Conservation (phyloP, 2,329 filamentous ascomycete species). For the Fusarium siculi region DNA sequence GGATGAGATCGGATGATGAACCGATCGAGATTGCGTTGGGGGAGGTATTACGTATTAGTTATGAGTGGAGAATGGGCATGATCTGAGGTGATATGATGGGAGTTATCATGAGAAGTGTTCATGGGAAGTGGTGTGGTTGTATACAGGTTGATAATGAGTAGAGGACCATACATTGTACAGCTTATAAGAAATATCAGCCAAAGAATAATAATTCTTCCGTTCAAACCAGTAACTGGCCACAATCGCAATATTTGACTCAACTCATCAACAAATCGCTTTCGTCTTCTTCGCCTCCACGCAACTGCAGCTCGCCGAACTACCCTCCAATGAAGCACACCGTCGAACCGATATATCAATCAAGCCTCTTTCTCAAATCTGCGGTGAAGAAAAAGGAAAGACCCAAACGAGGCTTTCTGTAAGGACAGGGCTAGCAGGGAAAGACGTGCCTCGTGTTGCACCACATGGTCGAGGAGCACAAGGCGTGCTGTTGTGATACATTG, state of each 20-base stretch:
- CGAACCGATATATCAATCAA: conserved; percentile 19
- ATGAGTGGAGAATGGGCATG: background rate
- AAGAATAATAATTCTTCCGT: too few species aligned
- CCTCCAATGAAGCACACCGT: conserved; percentile 3
- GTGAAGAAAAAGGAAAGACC: conserved; percentile 13
- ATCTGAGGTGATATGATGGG: background rate
- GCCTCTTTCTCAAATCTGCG: conserved; percentile 21
- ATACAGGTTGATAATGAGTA: background rate
- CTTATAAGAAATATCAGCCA: background rate
- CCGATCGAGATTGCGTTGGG: conserved; percentile 2
- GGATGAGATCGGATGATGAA: background rate
- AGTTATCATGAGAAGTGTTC: background rate
- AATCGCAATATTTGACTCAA: background rate
- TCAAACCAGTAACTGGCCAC: background rate
- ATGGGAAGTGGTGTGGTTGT: background rate
- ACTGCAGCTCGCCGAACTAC: conserved; percentile 29
- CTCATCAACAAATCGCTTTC: background rate
- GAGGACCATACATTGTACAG: background rate
- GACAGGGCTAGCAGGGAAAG: conserved; percentile 9
- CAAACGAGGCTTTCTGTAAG: background rate
- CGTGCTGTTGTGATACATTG: conserved; percentile 16
- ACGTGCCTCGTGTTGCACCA: conserved; percentile 15
- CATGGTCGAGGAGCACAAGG: conserved; percentile 34
- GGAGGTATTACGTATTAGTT: background rate
- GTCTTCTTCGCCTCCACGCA: background rate